Evolutionary conservation across 768 basidiomycete genomes (phyloP).

Genomic region (Tricholoma furcatifolium): DNA sequence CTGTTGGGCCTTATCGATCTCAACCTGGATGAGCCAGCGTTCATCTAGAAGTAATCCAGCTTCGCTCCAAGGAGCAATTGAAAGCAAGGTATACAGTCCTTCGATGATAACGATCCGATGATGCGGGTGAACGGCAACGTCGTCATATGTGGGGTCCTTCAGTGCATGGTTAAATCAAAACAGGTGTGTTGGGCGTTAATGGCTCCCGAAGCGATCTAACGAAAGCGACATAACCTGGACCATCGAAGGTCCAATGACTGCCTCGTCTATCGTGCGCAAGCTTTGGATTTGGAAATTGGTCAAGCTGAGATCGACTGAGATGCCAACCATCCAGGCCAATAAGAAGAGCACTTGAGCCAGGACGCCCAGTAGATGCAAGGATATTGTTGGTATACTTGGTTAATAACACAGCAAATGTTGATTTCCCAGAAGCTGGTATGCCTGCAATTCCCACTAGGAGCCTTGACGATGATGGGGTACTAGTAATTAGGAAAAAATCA

Average conservation of each 20-base stretch:
- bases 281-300: conserved; percentile 70
- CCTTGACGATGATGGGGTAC: conserved; percentile 38
- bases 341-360: conserved; percentile 48
- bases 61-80: conserved; percentile 68
- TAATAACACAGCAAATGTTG: conserved; percentile 65
- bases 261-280: conserved; percentile 82
- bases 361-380: conserved; percentile 20
- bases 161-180: conserved; percentile 78
- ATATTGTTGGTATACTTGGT: conserved; percentile 50
- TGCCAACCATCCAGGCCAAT: conserved; percentile 95
- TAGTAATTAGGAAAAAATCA: conserved; percentile 18
- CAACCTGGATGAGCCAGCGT: conserved; percentile 70
- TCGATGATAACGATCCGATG: conserved; percentile 87
- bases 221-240: conserved; percentile 66
- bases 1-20: conserved; percentile 49
- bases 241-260: conserved; percentile 91
- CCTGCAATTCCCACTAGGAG: conserved; percentile 75
- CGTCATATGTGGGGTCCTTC: conserved; percentile 77
- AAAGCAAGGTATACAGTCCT: conserved; percentile 83
- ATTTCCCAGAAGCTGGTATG: conserved; percentile 87
- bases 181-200: conserved; percentile 16
- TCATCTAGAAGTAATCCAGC: conserved; percentile 71
- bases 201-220: conserved; percentile 51
- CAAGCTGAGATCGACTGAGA: conserved; percentile 74
- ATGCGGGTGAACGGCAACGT: conserved; percentile 51